These are phyloP conservation scores for Abelmoschus esculentus DNA, from an alignment of 345 rosid genomes.

Conservation along the genomic window DNA sequence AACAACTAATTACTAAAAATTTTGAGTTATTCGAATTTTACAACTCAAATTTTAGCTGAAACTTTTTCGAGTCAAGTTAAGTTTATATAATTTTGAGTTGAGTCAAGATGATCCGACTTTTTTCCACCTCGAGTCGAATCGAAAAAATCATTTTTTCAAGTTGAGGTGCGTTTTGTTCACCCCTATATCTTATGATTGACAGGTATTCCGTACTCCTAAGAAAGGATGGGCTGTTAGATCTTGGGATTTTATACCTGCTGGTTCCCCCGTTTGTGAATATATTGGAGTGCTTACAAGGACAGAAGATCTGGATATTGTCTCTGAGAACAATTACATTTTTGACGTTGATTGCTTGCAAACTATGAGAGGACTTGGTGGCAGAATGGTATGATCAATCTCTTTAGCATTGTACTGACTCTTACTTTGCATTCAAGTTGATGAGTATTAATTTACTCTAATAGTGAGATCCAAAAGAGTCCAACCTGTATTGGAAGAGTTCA, in stretches of 20 bases:
- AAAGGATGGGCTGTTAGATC: slow-evolving; percentile 98
- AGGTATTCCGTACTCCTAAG: slow-evolving; percentile 79
- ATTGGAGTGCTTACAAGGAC: slow-evolving; percentile 61
- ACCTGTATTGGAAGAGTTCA: not conserved
- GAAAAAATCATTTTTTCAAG: no score
- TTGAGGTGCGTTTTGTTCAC: no score
- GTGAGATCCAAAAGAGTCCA: not conserved
- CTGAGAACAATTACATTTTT: slow-evolving; percentile 73
- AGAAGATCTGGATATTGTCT: slow-evolving; percentile 56
- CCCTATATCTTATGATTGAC: slow-evolving; percentile 12
- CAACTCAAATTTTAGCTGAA: no score
- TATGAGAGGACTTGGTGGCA: slow-evolving; percentile 75
- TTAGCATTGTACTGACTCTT: not conserved
- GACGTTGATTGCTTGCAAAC: slow-evolving; percentile 95
- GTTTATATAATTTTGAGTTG: no score
- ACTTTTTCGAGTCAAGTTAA: no score
- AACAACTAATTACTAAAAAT: no score
- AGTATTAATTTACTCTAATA: not conserved
- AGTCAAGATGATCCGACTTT: no score
- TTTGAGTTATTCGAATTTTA: no score
- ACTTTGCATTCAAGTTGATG: not conserved
- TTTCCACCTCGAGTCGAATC: no score
- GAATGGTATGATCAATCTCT: slow-evolving; percentile 45
- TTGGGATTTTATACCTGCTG: slow-evolving; percentile 90
- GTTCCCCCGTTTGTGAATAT: slow-evolving; percentile 89